Conservation (phyloP, 768 basidiomycete species). For the Leucocoprinus birnbaumii region DNA sequence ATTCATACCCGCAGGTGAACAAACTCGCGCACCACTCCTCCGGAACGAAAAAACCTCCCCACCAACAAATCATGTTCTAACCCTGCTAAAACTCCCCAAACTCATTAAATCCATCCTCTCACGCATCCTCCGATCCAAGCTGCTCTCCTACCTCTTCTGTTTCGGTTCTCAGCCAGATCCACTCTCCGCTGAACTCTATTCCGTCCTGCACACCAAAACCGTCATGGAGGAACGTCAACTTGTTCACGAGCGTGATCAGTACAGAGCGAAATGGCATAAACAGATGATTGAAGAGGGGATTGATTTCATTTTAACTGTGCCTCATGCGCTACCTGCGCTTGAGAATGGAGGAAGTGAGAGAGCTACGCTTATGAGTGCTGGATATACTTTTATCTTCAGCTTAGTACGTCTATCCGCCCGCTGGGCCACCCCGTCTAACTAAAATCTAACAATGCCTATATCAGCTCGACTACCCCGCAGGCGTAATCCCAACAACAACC, state of each 20-base stretch:
- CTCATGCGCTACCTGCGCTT: constrained; percentile 59
- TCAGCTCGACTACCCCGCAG: constrained; percentile 53
- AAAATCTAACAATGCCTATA: constrained; percentile 6
- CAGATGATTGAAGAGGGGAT: constrained; percentile 46
- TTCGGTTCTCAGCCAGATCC: constrained; percentile 34
- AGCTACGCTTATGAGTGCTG: constrained; percentile 55
- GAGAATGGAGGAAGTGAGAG: constrained; percentile 48
- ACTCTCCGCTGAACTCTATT: constrained; percentile 31
- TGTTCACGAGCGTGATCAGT: constrained; percentile 40
- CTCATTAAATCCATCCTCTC: constrained; percentile 43
- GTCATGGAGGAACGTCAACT: constrained; percentile 48
- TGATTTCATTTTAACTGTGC: constrained; percentile 63
- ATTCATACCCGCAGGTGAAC: constrained; percentile 33
- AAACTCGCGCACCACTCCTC: constrained; percentile 32
- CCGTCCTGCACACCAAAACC: constrained; percentile 44
- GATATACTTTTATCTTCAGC: constrained; percentile 68
- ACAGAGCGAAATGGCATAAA: constrained; percentile 43
- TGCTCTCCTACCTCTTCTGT: constrained; percentile 42
- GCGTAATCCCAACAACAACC: constrained; percentile 57
- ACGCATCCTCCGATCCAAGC: constrained; percentile 27
- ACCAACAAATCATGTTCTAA: constrained; percentile 26
- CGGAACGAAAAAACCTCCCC: constrained; percentile 31
- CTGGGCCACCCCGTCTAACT: too few relatives aligned
- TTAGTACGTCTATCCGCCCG: too few relatives aligned
- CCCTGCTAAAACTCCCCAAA: constrained; percentile 32